Conservation (phyloP, 345 rosid species). For the Trapa incisa region DNA sequence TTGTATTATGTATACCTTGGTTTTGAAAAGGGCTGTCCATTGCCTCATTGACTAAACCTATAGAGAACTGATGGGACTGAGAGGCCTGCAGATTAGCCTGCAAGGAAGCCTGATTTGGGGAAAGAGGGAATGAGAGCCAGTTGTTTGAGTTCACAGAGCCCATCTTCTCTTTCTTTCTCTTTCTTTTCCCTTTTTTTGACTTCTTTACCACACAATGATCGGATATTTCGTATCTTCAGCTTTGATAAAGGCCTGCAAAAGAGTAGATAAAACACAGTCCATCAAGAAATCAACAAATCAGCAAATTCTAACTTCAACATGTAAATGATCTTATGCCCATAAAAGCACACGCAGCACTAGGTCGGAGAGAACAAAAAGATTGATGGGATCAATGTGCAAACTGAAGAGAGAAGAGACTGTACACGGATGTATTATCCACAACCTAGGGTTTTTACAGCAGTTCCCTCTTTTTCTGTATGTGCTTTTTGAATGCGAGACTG, state of each 20-base stretch:
- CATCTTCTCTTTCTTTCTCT: background rate
- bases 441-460: background rate
- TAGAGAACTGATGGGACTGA: conserved; percentile 65
- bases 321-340: background rate
- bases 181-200: background rate
- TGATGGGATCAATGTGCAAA: background rate
- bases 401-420: background rate
- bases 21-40: conserved; percentile 72
- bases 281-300: too few relatives aligned
- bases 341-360: too few relatives aligned
- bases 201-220: background rate
- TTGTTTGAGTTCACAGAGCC: conserved; percentile 61
- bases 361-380: too few relatives aligned
- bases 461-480: background rate
- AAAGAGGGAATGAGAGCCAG: conserved; percentile 96
- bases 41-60: conserved; percentile 61
- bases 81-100: conserved; percentile 60
- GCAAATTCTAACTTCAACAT: background rate
- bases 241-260: background rate
- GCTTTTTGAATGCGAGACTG: background rate
- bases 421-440: background rate
- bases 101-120: conserved; percentile 63
- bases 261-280: background rate
- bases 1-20: conserved; percentile 43
- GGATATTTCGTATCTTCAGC: background rate